These are phyloP conservation scores for Metschnikowia kunwiensis DNA, from an alignment of 805 yeast species.

Conservation along the genomic window DNA sequence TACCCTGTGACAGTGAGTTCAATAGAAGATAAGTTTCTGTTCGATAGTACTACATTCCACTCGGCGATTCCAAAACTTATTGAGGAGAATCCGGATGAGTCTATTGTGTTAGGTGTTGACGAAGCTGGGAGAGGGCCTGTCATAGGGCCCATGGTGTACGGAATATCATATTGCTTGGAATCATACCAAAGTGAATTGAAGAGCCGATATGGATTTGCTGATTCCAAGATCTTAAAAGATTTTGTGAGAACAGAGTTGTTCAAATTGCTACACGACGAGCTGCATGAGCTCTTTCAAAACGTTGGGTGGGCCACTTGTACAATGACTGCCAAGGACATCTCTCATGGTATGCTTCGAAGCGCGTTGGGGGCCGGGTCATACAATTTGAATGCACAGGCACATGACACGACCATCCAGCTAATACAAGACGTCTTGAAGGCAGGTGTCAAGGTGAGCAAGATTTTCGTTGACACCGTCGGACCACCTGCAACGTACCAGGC, in stretches of 20 bases:
- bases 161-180: constrained; percentile 71
- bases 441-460: constrained; percentile 64
- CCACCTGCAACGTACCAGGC: constrained; percentile 84
- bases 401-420: constrained; percentile 82
- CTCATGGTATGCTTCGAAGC: constrained; percentile 78
- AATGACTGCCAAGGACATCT: constrained; percentile 83
- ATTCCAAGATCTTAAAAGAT: constrained; percentile 83
- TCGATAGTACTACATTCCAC: constrained; percentile 46
- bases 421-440: constrained; percentile 60
- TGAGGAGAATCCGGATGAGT: constrained; percentile 26
- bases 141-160: constrained; percentile 96
- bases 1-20: constrained; percentile 33
- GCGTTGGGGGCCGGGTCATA: constrained; percentile 48
- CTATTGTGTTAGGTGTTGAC: constrained; percentile 81
- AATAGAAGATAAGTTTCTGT: constrained; percentile 25
- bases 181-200: constrained; percentile 49
- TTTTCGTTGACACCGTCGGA: constrained; percentile 95
- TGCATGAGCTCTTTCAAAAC: constrained; percentile 45
- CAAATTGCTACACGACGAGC: constrained; percentile 49
- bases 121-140: constrained; percentile 99
- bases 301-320: constrained; percentile 88
- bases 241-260: constrained; percentile 62
- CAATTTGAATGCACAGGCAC: constrained; percentile 94
- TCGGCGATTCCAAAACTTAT: constrained; percentile 48
- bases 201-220: constrained; percentile 75